These are phyloP conservation scores for Ambrosiella beaveri DNA, from an alignment of 2,329 filamentous ascomycete species.

Conservation along the genomic window DNA sequence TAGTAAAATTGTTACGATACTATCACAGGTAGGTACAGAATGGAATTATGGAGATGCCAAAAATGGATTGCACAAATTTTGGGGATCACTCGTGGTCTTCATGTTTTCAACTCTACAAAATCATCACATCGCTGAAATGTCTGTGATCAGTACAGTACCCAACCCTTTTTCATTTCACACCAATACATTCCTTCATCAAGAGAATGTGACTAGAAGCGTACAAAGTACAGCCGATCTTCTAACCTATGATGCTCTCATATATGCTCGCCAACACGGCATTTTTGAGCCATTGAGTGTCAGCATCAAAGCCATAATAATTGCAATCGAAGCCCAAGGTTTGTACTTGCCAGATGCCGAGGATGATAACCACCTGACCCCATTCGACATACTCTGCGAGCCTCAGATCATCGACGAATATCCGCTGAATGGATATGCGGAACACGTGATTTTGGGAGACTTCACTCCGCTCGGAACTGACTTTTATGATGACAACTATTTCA, in stretches of 20 bases:
- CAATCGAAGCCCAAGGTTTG: conserved; percentile 1
- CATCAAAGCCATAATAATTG: not conserved
- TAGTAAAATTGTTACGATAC: not conserved
- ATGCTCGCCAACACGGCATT: conserved; percentile 13
- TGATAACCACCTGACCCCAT: conserved; percentile 2
- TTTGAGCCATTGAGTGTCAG: conserved; percentile 9
- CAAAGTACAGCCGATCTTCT: not conserved
- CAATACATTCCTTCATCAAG: too few species aligned
- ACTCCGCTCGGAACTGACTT: not conserved
- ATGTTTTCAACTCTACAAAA: too few species aligned
- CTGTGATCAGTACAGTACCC: too few species aligned
- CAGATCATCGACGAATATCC: conserved; percentile 1
- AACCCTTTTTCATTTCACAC: too few species aligned
- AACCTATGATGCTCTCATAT: conserved; percentile 13
- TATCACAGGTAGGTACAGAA: not conserved
- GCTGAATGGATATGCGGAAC: not conserved
- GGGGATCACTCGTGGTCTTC: too few species aligned
- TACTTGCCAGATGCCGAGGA: not conserved
- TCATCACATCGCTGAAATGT: too few species aligned
- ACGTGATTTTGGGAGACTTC: conserved; percentile 3
- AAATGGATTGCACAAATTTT: too few species aligned
- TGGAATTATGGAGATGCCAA: not conserved
- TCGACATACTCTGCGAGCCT: conserved; percentile 1
- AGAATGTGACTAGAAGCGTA: not conserved
- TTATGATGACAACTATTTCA: not conserved